Base-by-base conservation (phyloP, 208 protist genomes). In the Phytomonas sp. region DNA sequence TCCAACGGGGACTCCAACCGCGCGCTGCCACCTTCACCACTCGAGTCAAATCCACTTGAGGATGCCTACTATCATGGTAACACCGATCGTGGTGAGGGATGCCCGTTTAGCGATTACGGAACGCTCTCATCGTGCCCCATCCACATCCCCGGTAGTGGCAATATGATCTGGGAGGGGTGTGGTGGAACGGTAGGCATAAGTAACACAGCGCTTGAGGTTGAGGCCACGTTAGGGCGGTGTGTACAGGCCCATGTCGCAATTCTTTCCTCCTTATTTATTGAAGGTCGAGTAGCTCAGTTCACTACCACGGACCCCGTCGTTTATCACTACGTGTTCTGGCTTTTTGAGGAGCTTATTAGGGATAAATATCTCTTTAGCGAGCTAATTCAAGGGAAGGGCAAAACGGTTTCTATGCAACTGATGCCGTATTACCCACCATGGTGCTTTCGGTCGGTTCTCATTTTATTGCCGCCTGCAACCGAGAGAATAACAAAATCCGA, bases 41-140 rank as follows among this genome's bases (percentile, higher is more conserved):
- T 90, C 20, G 83, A 79, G 30, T 2, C 30, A 17, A 66, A 75
- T 46, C 37, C 66, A 30, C 31, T 26, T 26, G 81, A 74, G 71
- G 88, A 93, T 66, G 85, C 77, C 5, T 13, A 5, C n/a, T 94
- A 91, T 68, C 88, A 94, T 68, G 79, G 81, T 65, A 90, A 94
- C 73, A 56, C 36, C 31, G 33, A 51, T 36, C 81, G 88, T 9
- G 85, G 78, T 46, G 85, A 91, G 69, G 85, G 88, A 9, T 94
- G 88, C 66, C 88, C 88, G 13, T 67, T 94, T 26, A 75, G 70
- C 30, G 74, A 94, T 26, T 68, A 74, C 46, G 85, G 85, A 17
- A 43, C 37, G 11, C 34, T 77, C 20, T 51, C 70, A 4, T 60
- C 67, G 11, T 70, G 59, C 33, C 88, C 88, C 9, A 84, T 92